Evolutionary conservation across 2,329 filamentous ascomycete genomes (phyloP).

Genomic region (Arthroderma sp.): DNA sequence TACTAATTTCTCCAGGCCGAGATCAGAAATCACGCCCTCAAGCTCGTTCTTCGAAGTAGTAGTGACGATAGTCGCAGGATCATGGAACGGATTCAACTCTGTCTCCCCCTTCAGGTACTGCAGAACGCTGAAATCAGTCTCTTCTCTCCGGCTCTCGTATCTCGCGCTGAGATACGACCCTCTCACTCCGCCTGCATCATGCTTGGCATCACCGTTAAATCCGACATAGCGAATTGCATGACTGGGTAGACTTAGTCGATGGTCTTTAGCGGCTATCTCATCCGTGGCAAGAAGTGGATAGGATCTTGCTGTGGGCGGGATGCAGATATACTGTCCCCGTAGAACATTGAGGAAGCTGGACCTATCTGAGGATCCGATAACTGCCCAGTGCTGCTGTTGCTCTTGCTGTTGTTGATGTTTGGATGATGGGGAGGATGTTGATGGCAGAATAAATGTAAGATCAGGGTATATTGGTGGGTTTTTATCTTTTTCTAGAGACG

Average conservation of each 20-base stretch:
- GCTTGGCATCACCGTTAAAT: slow-evolving; percentile 60
- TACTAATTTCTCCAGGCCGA: slow-evolving; percentile 56
- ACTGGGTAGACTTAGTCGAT: slow-evolving; percentile 43
- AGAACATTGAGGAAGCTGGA: slow-evolving; percentile 73
- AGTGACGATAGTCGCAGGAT: slow-evolving; percentile 29
- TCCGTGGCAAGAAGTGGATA: slow-evolving; percentile 65
- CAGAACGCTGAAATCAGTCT: slow-evolving; percentile 70
- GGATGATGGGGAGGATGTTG: slow-evolving; percentile 1
- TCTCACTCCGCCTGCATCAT: slow-evolving; percentile 34
- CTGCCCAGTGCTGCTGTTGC: slow-evolving; percentile 57
- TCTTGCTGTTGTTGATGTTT: neutral
- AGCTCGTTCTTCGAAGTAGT: slow-evolving; percentile 40
- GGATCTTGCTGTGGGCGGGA: slow-evolving; percentile 60
- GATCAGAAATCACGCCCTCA: slow-evolving; percentile 51
- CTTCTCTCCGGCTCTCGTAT: slow-evolving; percentile 78
- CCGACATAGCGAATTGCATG: slow-evolving; percentile 79
- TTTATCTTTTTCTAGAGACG: slow-evolving; percentile 27
- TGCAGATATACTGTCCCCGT: slow-evolving; percentile 58
- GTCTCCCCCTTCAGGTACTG: slow-evolving; percentile 76
- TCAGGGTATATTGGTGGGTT: slow-evolving; percentile 64
- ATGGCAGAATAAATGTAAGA: slow-evolving; percentile 55
- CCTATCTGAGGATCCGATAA: slow-evolving; percentile 68
- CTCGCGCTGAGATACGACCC: slow-evolving; percentile 77
- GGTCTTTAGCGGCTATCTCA: slow-evolving; percentile 40
- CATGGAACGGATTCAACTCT: slow-evolving; percentile 57